phyloP scores from a whole-genome alignment of 768 basidiomycete species.

The Flagelloscypha sp. region DNA sequence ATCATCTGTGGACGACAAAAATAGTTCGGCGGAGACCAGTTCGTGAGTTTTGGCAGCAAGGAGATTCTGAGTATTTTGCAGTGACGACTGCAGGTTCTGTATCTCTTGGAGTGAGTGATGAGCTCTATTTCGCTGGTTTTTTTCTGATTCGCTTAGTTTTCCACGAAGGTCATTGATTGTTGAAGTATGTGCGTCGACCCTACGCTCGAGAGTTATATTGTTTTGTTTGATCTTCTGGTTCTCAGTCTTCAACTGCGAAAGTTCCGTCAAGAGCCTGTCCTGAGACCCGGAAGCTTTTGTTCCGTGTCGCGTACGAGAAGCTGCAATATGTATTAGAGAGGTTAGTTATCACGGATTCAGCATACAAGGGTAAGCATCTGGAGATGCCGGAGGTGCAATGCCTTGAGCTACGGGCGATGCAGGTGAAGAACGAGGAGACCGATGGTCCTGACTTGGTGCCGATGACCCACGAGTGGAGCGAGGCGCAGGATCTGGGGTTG shows the following conservation, averaged over 20 bases:
- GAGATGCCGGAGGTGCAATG: no score
- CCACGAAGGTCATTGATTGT: background rate
- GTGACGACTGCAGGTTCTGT: conserved; percentile 34
- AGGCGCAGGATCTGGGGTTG: no score
- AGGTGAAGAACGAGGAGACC: no score
- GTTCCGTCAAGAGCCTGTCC: no score
- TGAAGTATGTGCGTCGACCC: conserved; percentile 13
- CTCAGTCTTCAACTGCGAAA: conserved; percentile 10
- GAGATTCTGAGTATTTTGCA: conserved; percentile 24
- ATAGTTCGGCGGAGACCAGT: conserved; percentile 41
- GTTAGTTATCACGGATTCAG: no score
- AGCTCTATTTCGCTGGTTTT: conserved; percentile 16
- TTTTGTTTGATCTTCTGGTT: conserved; percentile 18
- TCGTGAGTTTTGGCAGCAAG: conserved; percentile 36
- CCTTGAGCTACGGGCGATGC: no score
- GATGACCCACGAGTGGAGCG: no score
- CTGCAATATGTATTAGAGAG: no score
- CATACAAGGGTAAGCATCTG: no score
- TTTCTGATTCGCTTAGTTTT: conserved; percentile 15
- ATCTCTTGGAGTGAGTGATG: conserved; percentile 19
- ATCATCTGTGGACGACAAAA: conserved; percentile 37
- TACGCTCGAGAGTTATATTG: conserved; percentile 27
- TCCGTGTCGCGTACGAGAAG: no score
- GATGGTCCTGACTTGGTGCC: no score
- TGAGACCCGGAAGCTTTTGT: no score